Percentiles rank a stretch among this genome's conserved stretches.
Conservation (phyloP, 345 rosid genomes). For the Adansonia digitata region DNA sequence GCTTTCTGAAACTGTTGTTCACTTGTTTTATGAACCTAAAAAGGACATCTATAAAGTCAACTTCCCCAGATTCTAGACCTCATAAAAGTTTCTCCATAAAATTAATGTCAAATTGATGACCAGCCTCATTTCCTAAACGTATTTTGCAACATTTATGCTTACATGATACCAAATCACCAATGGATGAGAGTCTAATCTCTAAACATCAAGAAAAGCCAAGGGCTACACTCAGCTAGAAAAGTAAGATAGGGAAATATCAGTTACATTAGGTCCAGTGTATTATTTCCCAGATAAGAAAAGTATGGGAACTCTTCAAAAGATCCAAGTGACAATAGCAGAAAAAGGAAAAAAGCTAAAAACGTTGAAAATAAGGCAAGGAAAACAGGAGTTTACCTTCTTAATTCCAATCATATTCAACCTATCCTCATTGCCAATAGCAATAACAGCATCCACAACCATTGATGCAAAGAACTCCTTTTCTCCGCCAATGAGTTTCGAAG, state of each 20-base stretch:
- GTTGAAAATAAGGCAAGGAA: not conserved
- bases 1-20: not conserved
- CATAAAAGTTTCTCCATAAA: not conserved
- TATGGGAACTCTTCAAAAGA: not conserved
- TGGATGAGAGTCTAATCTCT: not conserved
- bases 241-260: not conserved
- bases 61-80: not conserved
- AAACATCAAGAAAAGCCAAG: not conserved
- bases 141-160: not conserved
- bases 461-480: slow-evolving; percentile 91
- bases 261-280: not conserved
- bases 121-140: not conserved
- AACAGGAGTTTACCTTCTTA: slow-evolving; percentile 55
- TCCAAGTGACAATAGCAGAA: not conserved
- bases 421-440: slow-evolving; percentile 77
- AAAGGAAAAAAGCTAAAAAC: not conserved
- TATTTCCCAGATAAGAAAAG: not conserved
- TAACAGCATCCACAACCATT: slow-evolving; percentile 93
- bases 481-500: slow-evolving; percentile 96
- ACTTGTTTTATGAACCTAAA: not conserved
- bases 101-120: not conserved
- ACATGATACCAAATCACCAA: not conserved
- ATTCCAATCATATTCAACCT: slow-evolving; percentile 87
- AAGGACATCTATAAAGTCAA: not conserved
- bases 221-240: not conserved